phyloP scores from a whole-genome alignment of 805 yeast genomes.

The Brettanomyces anomalus region DNA sequence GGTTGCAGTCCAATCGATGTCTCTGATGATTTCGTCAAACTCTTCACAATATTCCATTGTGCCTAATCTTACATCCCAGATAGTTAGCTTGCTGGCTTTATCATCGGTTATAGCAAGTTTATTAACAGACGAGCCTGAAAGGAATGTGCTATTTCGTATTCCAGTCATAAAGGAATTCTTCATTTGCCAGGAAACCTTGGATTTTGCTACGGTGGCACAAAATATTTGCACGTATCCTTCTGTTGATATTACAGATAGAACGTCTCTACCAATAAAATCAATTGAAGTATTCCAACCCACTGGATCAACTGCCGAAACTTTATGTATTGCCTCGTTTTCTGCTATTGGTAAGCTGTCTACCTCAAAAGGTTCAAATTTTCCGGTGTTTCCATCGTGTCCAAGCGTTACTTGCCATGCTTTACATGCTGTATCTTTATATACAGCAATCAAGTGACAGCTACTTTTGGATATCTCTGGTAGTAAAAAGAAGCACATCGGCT shows the following conservation, averaged over 20 bases:
- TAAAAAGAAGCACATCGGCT: conserved; percentile 23
- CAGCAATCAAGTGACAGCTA: conserved; percentile 39
- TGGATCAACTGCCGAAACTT: conserved; percentile 52
- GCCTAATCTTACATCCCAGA: conserved; percentile 73
- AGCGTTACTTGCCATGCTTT: conserved; percentile 33
- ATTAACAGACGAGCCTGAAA: conserved; percentile 68
- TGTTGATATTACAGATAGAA: conserved; percentile 50
- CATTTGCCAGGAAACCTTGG: conserved; percentile 41
- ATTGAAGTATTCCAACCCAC: conserved; percentile 41
- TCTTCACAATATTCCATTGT: conserved; percentile 55
- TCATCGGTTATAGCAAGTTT: conserved; percentile 69
- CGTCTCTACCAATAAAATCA: conserved; percentile 27
- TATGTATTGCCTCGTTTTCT: conserved; percentile 19
- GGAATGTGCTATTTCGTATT: conserved; percentile 37
- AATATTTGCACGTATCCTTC: conserved; percentile 42
- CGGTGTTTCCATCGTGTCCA: conserved; percentile 18
- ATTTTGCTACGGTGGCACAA: conserved; percentile 27
- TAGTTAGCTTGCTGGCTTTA: conserved; percentile 39
- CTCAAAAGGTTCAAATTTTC: conserved; percentile 18
- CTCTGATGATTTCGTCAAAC: conserved; percentile 38
- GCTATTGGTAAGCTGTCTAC: conserved; percentile 31
- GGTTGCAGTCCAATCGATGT: conserved; percentile 84
- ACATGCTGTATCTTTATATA: conserved; percentile 31
- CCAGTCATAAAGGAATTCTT: conserved; percentile 47
- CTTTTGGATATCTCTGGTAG: conserved; percentile 26